A percentile compares a stretch with the other conserved stretches of the same genome.
phyloP scores from a whole-genome alignment of 2,329 filamentous ascomycete species.

The Rugonectria rugulosa region DNA sequence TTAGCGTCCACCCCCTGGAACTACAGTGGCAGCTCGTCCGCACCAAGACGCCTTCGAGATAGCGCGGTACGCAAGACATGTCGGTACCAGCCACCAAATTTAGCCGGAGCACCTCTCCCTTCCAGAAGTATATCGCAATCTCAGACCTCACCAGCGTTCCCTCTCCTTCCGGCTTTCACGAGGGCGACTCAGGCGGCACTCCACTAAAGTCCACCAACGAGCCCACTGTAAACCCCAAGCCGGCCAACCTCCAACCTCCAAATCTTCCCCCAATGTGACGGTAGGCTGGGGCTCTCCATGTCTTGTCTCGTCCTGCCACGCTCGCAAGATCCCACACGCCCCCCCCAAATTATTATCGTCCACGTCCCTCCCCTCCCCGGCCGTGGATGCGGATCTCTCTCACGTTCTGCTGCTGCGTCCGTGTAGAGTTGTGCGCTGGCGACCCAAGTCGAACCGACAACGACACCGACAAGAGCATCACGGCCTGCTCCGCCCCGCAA shows the following conservation, averaged over 20 bases:
- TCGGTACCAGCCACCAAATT: conserved; percentile 4
- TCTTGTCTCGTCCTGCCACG: conserved; percentile 35
- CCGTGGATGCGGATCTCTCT: conserved; percentile 38
- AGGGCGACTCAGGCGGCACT: not conserved
- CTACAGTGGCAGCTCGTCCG: conserved; percentile 15
- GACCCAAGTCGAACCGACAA: conserved; percentile 30
- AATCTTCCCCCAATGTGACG: not conserved
- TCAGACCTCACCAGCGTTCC: conserved; percentile 2
- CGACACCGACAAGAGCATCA: conserved; percentile 20
- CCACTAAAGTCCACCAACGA: conserved; percentile 8
- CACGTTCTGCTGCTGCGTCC: conserved; percentile 24
- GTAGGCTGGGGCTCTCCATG: conserved; percentile 22
- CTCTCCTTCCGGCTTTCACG: not conserved
- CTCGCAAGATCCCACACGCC: conserved; percentile 36
- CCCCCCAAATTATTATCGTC: conserved; percentile 33
- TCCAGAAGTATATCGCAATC: conserved; percentile 16
- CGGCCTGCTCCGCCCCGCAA: conserved; percentile 16
- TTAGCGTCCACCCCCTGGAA: conserved; percentile 16
- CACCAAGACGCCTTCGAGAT: not conserved
- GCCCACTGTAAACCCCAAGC: not conserved
- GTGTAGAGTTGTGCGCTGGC: conserved; percentile 34
- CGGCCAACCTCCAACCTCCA: conserved; percentile 10
- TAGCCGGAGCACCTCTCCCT: not conserved
- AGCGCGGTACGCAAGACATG: conserved; percentile 9
- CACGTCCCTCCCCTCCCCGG: conserved; percentile 31